phyloP scores from a whole-genome alignment of 2,329 filamentous ascomycete species.

The Gnomoniopsis sp. region DNA sequence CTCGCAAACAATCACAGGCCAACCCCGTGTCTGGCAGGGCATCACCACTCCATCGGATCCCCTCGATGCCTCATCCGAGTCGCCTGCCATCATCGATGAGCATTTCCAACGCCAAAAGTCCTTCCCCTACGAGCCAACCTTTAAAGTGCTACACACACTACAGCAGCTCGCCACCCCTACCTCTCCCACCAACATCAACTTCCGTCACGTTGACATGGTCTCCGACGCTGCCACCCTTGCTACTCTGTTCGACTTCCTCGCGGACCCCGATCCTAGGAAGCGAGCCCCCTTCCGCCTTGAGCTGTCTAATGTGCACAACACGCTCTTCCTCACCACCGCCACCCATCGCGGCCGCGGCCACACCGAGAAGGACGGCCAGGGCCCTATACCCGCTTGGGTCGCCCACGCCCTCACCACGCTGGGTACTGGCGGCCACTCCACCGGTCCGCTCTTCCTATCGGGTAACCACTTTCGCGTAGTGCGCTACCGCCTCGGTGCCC shows the following conservation, averaged over 20 bases:
- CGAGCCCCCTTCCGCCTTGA: slow-evolving; percentile 10
- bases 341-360: slow-evolving; percentile 5
- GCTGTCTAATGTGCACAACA: slow-evolving; percentile 7
- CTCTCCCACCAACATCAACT: neutral
- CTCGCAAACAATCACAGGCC: neutral
- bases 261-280: neutral
- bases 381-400: neutral
- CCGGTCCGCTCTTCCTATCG: neutral
- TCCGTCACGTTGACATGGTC: slow-evolving; percentile 6
- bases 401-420: neutral
- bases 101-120: neutral
- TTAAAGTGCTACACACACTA: slow-evolving; percentile 6
- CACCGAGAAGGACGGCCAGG: neutral
- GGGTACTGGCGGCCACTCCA: neutral
- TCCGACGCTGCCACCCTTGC: slow-evolving; percentile 8
- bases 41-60: neutral
- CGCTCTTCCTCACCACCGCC: slow-evolving; percentile 4
- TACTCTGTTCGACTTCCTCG: slow-evolving; percentile 6
- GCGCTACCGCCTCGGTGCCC: slow-evolving; percentile 3
- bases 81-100: slow-evolving; percentile 1
- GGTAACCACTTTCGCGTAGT: slow-evolving; percentile 10
- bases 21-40: slow-evolving; percentile 4
- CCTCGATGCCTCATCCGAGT: neutral
- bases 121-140: slow-evolving; percentile 14
- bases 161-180: neutral